Conservation (phyloP, 2,329 filamentous ascomycete genomes). For the Apiospora kogelbergensis region DNA sequence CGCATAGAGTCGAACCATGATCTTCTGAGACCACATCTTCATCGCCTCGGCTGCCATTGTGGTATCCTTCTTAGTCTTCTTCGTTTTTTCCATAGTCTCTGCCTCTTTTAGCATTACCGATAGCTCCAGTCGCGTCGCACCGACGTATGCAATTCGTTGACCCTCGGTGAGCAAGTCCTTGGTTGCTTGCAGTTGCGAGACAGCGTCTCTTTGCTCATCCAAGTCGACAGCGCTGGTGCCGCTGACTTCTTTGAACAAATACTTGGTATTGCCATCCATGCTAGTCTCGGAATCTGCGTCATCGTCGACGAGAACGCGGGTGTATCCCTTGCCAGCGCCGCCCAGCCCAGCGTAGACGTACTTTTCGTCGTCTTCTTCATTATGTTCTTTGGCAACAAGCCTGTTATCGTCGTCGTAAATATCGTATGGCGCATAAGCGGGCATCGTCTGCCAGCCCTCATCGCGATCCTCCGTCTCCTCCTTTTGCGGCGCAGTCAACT, state of each 20-base stretch:
- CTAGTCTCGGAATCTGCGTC: slow-evolving; percentile 92
- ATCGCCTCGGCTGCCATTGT: slow-evolving; percentile 71
- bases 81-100: slow-evolving; percentile 60
- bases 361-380: slow-evolving; percentile 64
- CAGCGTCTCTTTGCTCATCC: slow-evolving; percentile 80
- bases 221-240: slow-evolving; percentile 65
- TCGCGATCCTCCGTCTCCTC: slow-evolving; percentile 59
- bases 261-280: slow-evolving; percentile 95
- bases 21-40: slow-evolving; percentile 97
- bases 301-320: slow-evolving; percentile 90
- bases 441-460: slow-evolving; percentile 91
- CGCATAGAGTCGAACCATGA: slow-evolving; percentile 90
- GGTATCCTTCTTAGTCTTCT: slow-evolving; percentile 70
- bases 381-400: slow-evolving; percentile 78
- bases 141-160: slow-evolving; percentile 94
- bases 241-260: slow-evolving; percentile 79
- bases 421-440: slow-evolving; percentile 86
- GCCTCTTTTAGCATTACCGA: slow-evolving; percentile 72
- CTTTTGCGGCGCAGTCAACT: slow-evolving; percentile 59
- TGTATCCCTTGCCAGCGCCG: slow-evolving; percentile 93
- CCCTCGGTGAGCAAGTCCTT: slow-evolving; percentile 94
- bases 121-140: slow-evolving; percentile 79
- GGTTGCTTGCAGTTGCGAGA: slow-evolving; percentile 91
- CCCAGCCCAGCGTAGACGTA: slow-evolving; percentile 76
- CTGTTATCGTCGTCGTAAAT: slow-evolving; percentile 94